Evolutionary conservation across 805 yeast genomes (phyloP).

Genomic region (Candida railenensis): DNA sequence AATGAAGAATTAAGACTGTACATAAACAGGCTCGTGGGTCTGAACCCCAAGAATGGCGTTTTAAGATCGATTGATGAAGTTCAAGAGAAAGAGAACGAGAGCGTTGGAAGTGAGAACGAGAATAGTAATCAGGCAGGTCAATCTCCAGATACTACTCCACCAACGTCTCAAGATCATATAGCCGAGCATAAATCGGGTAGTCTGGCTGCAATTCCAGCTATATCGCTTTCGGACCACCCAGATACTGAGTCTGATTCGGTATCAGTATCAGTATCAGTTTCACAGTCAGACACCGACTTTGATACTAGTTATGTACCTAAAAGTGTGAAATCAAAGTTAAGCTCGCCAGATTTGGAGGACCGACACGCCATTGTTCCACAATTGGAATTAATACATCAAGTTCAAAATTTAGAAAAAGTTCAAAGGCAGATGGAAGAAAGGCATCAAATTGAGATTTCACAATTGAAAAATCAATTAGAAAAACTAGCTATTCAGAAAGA

Average conservation of each 20-base stretch:
- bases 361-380: neutral
- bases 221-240: neutral
- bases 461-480: conserved; percentile 10
- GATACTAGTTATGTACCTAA: conserved; percentile 14
- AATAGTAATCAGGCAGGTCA: conserved; percentile 1
- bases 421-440: conserved; percentile 3
- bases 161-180: conserved; percentile 24
- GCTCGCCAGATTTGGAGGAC: conserved; percentile 2
- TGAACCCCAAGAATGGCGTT: conserved; percentile 1
- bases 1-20: conserved; percentile 17
- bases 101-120: neutral
- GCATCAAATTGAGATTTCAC: conserved; percentile 9
- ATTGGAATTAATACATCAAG: neutral
- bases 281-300: conserved; percentile 4
- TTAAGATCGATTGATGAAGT: conserved; percentile 3
- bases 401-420: neutral
- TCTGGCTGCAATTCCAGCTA: neutral
- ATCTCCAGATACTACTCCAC: conserved; percentile 36
- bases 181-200: neutral
- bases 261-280: neutral
- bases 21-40: conserved; percentile 9
- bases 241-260: neutral
- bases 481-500: conserved; percentile 9
- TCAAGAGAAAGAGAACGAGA: conserved; percentile 5
- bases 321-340: conserved; percentile 3